Conservation (phyloP, 1,139 yeast genomes). For the Saccharomyces hybrid region DNA sequence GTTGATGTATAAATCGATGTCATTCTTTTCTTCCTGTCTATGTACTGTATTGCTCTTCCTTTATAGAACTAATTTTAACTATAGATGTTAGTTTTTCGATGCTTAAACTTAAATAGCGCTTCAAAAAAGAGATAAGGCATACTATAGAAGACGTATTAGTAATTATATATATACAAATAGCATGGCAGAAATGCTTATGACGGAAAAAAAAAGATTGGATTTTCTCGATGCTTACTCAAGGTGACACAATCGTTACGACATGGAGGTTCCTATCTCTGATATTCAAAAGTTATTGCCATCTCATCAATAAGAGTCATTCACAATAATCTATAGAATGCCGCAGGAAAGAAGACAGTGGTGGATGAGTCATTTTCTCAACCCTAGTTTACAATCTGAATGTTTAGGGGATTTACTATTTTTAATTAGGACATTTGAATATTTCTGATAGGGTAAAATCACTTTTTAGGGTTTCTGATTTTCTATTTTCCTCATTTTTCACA, state of each 20-base stretch:
- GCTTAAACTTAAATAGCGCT: background rate
- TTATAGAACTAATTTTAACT: background rate
- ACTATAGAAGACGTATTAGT: background rate
- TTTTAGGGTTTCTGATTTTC: background rate
- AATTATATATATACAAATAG: slow-evolving; percentile 1
- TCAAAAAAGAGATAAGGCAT: background rate
- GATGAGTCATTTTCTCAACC: background rate
- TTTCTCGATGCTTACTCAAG: background rate
- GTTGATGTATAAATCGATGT: slow-evolving; percentile 23
- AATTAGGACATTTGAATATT: background rate
- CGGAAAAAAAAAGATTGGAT: background rate
- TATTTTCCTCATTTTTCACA: background rate
- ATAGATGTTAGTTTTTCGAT: background rate
- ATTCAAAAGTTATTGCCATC: background rate
- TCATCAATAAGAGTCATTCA: background rate
- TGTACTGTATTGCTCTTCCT: background rate
- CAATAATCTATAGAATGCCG: background rate
- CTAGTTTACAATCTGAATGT: background rate
- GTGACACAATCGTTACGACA: background rate
- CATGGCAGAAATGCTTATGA: background rate
- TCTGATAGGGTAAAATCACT: background rate
- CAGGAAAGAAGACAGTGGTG: background rate
- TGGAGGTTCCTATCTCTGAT: background rate
- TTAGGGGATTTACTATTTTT: background rate
- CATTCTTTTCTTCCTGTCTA: slow-evolving; percentile 5